Evolutionary conservation across 2,329 filamentous ascomycete genomes (phyloP), one percentile per base, ranked within the genome.

Genomic region (Macrophomina tecta): DNA sequence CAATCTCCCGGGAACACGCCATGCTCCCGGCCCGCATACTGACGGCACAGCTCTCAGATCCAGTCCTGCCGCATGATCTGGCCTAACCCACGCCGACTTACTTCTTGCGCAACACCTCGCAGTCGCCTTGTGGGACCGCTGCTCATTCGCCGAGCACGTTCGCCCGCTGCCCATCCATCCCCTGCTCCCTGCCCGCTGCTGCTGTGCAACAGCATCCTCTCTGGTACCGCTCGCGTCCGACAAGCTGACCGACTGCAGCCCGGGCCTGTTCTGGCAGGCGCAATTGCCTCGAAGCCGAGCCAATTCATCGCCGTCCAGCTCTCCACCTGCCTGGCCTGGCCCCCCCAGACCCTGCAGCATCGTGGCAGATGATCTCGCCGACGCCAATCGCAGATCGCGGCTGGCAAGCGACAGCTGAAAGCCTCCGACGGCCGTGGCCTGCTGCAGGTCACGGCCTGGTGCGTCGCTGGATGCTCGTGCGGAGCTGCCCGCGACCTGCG

Each of bases 31-130:
- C 53, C 52, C 64, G 64, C 64, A 45, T 61, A 60, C 53, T 52
- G 46, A 58, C 64, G 64, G 64, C 64, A 42, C 64, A 65, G 14
- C 42, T 14, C 42, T 5, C 53, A 66, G 64, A 66, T 66, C 64
- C 45, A 28, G 48, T 46, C 36, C 55, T 18, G 32, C 36, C 64
- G 64, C 64, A 66, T 66, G 55, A 66, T 66, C 62, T 40, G 28
- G 30, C 42, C 42, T 45, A n/a, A 38, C 42, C 42, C 42, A 45
- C 42, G 42, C 42, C 5, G 36, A 38, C 40, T 58, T 48, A 40
- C 53, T 58, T 32, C 51, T 56, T 65, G 32, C 18, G 51, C 52
- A 23, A 7, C 30, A 8, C 2, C 62, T 32, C 42, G 61, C 51
- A 52, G 38, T 36, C n/a, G 23, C 14, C 23, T 38, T 56, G 51